phyloP scores from a whole-genome alignment of 192 early-diverging fungal genomes.

The Podila horticola region DNA sequence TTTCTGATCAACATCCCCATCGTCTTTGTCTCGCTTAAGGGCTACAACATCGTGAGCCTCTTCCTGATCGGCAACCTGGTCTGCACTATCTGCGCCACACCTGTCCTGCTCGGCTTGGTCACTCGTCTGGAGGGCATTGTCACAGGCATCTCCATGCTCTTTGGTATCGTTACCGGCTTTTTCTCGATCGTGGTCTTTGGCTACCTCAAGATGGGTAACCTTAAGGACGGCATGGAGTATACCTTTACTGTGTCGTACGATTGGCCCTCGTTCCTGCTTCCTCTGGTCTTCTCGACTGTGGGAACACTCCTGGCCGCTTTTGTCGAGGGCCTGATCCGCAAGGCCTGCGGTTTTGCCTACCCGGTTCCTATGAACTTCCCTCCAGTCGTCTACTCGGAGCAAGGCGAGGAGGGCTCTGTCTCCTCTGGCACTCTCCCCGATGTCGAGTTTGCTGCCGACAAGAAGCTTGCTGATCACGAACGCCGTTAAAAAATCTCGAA shows the following conservation, averaged over 20 bases:
- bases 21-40: slow-evolving; percentile 62
- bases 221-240: slow-evolving; percentile 26
- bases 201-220: slow-evolving; percentile 26
- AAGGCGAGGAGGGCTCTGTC: slow-evolving; percentile 5
- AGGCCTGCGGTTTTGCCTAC: slow-evolving; percentile 15
- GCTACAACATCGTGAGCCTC: slow-evolving; percentile 63
- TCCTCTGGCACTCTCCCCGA: slow-evolving; percentile 17
- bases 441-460: slow-evolving; percentile 19
- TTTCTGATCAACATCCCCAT: slow-evolving; percentile 39
- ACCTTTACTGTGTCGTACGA: slow-evolving; percentile 33
- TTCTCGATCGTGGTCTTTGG: slow-evolving; percentile 44
- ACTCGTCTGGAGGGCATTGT: slow-evolving; percentile 41
- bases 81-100: slow-evolving; percentile 63
- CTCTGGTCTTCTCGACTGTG: slow-evolving; percentile 22
- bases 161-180: slow-evolving; percentile 37
- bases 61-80: slow-evolving; percentile 68
- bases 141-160: slow-evolving; percentile 29
- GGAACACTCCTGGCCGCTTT: slow-evolving; percentile 10
- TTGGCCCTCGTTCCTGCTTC: slow-evolving; percentile 42
- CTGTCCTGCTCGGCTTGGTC: slow-evolving; percentile 63
- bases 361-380: slow-evolving; percentile 22
- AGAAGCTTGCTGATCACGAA: not conserved
- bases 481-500: slow-evolving; percentile 1
- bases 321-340: slow-evolving; percentile 18
- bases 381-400: slow-evolving; percentile 14